These are phyloP conservation scores for Sordaria brevicollis DNA, from an alignment of 495 filamentous ascomycete genomes.

Conservation along the genomic window DNA sequence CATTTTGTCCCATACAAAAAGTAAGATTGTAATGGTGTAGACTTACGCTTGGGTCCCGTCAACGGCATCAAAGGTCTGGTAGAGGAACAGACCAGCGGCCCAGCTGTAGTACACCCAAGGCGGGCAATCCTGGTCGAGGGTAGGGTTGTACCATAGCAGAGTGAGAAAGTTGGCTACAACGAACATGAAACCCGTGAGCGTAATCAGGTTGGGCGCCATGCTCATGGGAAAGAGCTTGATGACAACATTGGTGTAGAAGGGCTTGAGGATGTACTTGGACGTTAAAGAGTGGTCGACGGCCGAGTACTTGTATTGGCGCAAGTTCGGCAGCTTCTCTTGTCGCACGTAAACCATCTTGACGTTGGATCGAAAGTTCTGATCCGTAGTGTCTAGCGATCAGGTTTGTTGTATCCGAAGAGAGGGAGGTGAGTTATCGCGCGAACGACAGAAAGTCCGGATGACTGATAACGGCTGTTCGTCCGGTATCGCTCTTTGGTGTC, in stretches of 20 bases:
- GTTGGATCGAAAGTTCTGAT: neutral
- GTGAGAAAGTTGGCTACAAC: conserved; percentile 87
- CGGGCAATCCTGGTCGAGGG: conserved; percentile 85
- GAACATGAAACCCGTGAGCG: conserved; percentile 82
- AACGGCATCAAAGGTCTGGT: conserved; percentile 97
- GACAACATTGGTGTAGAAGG: conserved; percentile 91
- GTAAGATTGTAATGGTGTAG: neutral
- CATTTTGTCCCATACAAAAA: neutral
- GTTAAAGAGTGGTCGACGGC: conserved; percentile 80
- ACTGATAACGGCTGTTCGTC: neutral
- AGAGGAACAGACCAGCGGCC: conserved; percentile 82
- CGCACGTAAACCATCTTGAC: conserved; percentile 72
- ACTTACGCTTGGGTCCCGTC: conserved; percentile 87
- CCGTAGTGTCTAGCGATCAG: neutral
- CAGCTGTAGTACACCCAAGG: conserved; percentile 89
- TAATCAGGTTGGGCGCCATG: conserved; percentile 87
- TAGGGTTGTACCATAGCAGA: conserved; percentile 93
- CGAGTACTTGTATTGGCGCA: conserved; percentile 87
- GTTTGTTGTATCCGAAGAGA: neutral
- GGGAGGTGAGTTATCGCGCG: neutral
- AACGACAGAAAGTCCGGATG: neutral
- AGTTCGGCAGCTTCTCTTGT: conserved; percentile 75
- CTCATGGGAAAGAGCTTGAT: conserved; percentile 89
- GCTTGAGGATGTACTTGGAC: conserved; percentile 87
- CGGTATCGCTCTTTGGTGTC: neutral